Conservation (phyloP, 441 rosid species). For the Eruca vesicaria region DNA sequence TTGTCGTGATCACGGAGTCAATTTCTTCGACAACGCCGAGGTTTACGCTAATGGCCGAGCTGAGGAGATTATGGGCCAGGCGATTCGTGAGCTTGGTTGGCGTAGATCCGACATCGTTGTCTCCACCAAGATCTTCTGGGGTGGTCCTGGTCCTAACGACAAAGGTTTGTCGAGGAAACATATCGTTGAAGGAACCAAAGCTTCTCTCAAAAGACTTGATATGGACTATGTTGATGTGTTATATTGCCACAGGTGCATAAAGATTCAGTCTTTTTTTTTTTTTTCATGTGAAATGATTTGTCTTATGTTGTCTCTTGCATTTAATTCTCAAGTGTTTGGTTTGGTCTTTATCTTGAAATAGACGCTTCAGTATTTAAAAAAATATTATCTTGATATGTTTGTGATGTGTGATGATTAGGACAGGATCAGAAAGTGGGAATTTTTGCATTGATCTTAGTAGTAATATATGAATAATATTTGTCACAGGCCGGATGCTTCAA, state of each 20-base stretch:
- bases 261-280: not conserved
- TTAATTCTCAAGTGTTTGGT: slow-evolving; percentile 5
- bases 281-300: not conserved
- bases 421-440: not conserved
- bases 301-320: slow-evolving; percentile 16
- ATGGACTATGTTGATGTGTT: slow-evolving; percentile 92
- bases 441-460: not conserved
- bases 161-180: slow-evolving; percentile 89
- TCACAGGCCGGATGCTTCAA: slow-evolving; percentile 75
- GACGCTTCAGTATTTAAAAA: not conserved
- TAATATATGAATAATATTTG: not conserved
- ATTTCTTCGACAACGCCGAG: slow-evolving; percentile 99
- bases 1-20: slow-evolving; percentile 88
- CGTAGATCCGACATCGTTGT: slow-evolving; percentile 85
- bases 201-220: slow-evolving; percentile 88
- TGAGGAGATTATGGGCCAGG: slow-evolving; percentile 98
- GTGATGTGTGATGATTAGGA: not conserved
- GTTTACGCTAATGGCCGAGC: slow-evolving; percentile 96
- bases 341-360: not conserved
- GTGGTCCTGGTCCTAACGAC: slow-evolving; percentile 93
- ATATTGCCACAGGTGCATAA: slow-evolving; percentile 69
- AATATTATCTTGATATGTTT: not conserved
- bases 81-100: slow-evolving; percentile 96
- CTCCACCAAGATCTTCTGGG: slow-evolving; percentile 98
- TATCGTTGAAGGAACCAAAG: slow-evolving; percentile 88